phyloP scores from a whole-genome alignment of 1,139 yeast genomes.

The Petasospora fabianii region DNA sequence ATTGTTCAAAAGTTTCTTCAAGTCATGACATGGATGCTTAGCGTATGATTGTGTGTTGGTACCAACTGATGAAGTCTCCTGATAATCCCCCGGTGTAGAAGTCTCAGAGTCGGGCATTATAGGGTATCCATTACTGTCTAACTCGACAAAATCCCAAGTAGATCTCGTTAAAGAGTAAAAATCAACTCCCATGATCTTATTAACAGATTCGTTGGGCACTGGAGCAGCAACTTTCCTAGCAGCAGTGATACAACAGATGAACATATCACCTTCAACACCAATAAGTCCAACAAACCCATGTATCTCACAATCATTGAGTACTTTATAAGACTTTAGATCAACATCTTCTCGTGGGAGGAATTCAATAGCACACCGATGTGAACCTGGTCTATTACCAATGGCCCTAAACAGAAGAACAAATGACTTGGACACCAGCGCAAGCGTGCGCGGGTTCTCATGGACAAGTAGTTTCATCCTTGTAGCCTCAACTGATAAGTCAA shows the following conservation, averaged over 20 bases:
- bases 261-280: conserved; percentile 60
- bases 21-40: conserved; percentile 81
- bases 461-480: conserved; percentile 48
- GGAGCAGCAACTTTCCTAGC: conserved; percentile 80
- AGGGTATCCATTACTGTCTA: conserved; percentile 66
- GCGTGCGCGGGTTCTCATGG: conserved; percentile 48
- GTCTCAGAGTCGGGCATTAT: conserved; percentile 28
- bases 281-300: conserved; percentile 86
- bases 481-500: neutral
- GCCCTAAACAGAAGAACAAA: conserved; percentile 49
- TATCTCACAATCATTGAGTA: conserved; percentile 53
- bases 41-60: conserved; percentile 29
- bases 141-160: conserved; percentile 75
- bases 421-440: conserved; percentile 49
- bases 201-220: conserved; percentile 71
- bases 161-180: conserved; percentile 70
- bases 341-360: conserved; percentile 38
- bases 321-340: conserved; percentile 39
- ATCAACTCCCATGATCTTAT: conserved; percentile 78
- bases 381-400: conserved; percentile 25
- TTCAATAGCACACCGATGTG: conserved; percentile 50
- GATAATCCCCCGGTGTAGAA: neutral
- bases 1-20: conserved; percentile 71
- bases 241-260: conserved; percentile 77
- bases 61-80: conserved; percentile 20